Conservation (phyloP, 768 basidiomycete genomes). For the Suillus variegatus region DNA sequence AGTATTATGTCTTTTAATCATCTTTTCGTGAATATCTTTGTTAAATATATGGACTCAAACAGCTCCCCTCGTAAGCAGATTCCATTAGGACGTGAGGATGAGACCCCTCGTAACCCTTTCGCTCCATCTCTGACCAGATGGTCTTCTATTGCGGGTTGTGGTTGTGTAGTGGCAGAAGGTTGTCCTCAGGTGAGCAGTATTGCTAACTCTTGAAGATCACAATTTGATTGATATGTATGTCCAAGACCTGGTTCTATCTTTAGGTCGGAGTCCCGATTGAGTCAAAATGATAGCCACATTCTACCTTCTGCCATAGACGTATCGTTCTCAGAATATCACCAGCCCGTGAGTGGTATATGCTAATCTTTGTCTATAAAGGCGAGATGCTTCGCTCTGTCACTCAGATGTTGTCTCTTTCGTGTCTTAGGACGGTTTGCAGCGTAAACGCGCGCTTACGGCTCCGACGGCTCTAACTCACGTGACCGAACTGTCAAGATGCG, state of each 20-base stretch:
- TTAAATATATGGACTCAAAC: constrained; percentile 56
- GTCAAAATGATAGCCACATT: constrained; percentile 50
- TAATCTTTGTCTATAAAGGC: not conserved
- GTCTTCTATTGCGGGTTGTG: constrained; percentile 93
- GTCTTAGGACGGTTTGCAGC: constrained; percentile 36
- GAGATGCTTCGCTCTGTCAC: not conserved
- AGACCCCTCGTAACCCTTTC: constrained; percentile 45
- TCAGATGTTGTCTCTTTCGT: constrained; percentile 1
- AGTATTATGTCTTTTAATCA: not conserved
- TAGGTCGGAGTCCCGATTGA: too few relatives aligned
- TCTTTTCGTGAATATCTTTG: not conserved
- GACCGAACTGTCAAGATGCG: constrained; percentile 99
- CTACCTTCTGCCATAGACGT: constrained; percentile 42
- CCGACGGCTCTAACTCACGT: constrained; percentile 63
- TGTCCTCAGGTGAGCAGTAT: constrained; percentile 59
- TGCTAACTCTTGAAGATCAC: constrained; percentile 6
- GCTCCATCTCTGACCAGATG: constrained; percentile 61
- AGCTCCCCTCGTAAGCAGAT: constrained; percentile 73
- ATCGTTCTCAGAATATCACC: constrained; percentile 38
- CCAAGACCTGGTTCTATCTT: constrained; percentile 74
- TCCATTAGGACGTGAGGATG: constrained; percentile 71
- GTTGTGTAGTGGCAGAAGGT: constrained; percentile 65
- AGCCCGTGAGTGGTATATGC: constrained; percentile 42
- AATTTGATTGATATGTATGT: constrained; percentile 52
- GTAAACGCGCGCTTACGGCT: constrained; percentile 62